A percentile compares a stretch with the other conserved stretches of the same genome.
These are phyloP conservation scores for Rhodotorula sp. DNA, from an alignment of 1,284 basidiomycete genomes.

Conservation along the genomic window DNA sequence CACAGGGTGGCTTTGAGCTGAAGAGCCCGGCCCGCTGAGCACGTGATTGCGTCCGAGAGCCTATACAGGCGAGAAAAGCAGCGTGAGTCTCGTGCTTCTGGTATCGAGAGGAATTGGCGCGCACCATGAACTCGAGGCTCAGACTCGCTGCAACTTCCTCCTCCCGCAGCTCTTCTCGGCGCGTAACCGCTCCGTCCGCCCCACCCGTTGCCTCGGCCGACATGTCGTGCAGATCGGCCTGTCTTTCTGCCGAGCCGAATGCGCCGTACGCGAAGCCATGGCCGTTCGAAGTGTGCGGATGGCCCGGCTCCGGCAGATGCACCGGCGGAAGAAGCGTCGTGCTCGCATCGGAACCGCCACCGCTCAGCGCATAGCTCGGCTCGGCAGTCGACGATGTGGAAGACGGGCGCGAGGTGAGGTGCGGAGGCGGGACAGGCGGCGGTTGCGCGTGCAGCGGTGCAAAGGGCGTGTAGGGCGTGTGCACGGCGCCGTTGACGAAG, in stretches of 20 bases:
- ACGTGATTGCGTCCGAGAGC: not conserved
- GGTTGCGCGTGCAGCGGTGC: not conserved
- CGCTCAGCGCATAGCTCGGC: not conserved
- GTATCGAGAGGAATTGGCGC: not conserved
- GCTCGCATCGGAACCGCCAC: not conserved
- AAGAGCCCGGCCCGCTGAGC: not conserved
- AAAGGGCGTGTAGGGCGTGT: not conserved
- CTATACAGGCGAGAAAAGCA: not conserved
- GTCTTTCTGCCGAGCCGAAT: too few relatives aligned
- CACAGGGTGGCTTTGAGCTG: not conserved
- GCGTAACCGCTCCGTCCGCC: not conserved
- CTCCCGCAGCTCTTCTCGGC: conserved; percentile 8
- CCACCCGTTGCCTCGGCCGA: not conserved
- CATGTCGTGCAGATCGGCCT: not conserved
- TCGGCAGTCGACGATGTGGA: not conserved
- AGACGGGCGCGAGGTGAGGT: not conserved
- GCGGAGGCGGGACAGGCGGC: not conserved
- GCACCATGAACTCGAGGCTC: conserved; percentile 20
- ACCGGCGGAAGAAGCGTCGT: not conserved
- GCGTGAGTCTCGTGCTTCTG: too few relatives aligned
- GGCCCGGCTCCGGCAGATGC: not conserved
- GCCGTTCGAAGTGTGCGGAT: not conserved
- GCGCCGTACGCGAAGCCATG: too few relatives aligned
- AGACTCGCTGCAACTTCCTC: conserved; percentile 16
- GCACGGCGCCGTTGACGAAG: not conserved